phyloP scores from a whole-genome alignment of 1,139 yeast genomes.

The Suhomyces bribrorum region DNA sequence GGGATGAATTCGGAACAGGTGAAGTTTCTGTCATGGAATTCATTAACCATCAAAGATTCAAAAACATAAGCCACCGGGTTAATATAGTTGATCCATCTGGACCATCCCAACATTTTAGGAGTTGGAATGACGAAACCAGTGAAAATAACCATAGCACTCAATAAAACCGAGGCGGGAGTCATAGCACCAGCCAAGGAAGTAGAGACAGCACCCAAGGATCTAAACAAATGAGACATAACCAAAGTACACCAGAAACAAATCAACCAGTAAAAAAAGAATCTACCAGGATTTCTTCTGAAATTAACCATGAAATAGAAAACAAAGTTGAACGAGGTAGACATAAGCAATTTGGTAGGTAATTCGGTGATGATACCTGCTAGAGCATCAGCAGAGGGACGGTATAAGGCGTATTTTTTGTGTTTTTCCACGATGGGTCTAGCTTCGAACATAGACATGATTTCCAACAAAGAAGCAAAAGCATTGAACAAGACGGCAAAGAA shows the following conservation, averaged over 20 bases:
- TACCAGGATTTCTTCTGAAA: slow-evolving; percentile 64
- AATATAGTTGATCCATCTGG: slow-evolving; percentile 74
- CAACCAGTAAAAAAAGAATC: slow-evolving; percentile 66
- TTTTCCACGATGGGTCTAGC: slow-evolving; percentile 82
- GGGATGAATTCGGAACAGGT: slow-evolving; percentile 55
- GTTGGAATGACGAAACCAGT: slow-evolving; percentile 79
- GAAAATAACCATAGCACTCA: slow-evolving; percentile 63
- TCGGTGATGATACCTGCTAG: slow-evolving; percentile 68
- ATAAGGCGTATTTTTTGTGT: slow-evolving; percentile 72
- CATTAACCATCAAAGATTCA: slow-evolving; percentile 68
- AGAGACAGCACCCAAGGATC: slow-evolving; percentile 68
- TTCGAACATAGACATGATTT: slow-evolving; percentile 66
- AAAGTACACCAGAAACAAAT: slow-evolving; percentile 56
- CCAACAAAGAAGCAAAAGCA: slow-evolving; percentile 73
- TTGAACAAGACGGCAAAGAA: slow-evolving; percentile 79
- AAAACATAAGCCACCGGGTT: slow-evolving; percentile 72
- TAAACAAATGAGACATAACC: slow-evolving; percentile 70
- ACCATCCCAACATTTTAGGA: slow-evolving; percentile 72
- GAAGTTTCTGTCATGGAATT: slow-evolving; percentile 45
- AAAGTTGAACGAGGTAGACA: slow-evolving; percentile 60
- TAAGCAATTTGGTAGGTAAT: slow-evolving; percentile 59
- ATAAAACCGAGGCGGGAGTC: slow-evolving; percentile 67
- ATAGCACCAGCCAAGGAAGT: slow-evolving; percentile 64
- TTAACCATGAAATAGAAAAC: slow-evolving; percentile 67
- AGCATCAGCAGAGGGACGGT: slow-evolving; percentile 79